Evolutionary conservation across 2,329 filamentous ascomycete genomes (phyloP).

Genomic region (Penicillium italicum): DNA sequence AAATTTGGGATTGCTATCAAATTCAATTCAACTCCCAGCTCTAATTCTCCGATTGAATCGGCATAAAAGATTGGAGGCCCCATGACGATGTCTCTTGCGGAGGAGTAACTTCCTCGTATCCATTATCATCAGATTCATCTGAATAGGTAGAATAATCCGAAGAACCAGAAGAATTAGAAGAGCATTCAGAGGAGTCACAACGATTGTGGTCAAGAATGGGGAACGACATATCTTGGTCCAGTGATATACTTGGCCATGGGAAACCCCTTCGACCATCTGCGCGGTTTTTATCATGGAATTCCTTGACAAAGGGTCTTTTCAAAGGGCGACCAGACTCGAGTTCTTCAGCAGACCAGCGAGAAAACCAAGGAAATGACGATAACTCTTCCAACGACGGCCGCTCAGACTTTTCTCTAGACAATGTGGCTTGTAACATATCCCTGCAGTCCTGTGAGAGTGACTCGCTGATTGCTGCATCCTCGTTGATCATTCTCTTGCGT

Average conservation of each 20-base stretch:
- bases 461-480: slow-evolving; percentile 26
- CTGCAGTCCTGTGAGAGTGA: slow-evolving; percentile 31
- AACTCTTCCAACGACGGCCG: slow-evolving; percentile 26
- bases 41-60: background rate
- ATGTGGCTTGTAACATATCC: slow-evolving; percentile 26
- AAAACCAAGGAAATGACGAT: slow-evolving; percentile 28
- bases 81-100: background rate
- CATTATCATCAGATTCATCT: background rate
- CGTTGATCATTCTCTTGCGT: slow-evolving; percentile 25
- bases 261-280: background rate
- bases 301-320: slow-evolving; percentile 9
- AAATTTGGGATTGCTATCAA: background rate
- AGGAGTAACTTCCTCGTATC: background rate
- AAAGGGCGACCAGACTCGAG: slow-evolving; percentile 8
- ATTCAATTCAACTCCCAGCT: background rate
- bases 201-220: background rate
- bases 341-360: slow-evolving; percentile 13
- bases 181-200: background rate
- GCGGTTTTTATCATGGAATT: background rate
- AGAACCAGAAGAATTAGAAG: background rate
- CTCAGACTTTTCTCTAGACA: slow-evolving; percentile 21
- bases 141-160: background rate
- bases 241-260: background rate
- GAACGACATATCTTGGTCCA: background rate
- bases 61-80: background rate